Percentiles rank a stretch among this genome's conserved stretches.
These are phyloP conservation scores for Luvunga scandens DNA, from an alignment of 345 rosid species.

Conservation along the genomic window DNA sequence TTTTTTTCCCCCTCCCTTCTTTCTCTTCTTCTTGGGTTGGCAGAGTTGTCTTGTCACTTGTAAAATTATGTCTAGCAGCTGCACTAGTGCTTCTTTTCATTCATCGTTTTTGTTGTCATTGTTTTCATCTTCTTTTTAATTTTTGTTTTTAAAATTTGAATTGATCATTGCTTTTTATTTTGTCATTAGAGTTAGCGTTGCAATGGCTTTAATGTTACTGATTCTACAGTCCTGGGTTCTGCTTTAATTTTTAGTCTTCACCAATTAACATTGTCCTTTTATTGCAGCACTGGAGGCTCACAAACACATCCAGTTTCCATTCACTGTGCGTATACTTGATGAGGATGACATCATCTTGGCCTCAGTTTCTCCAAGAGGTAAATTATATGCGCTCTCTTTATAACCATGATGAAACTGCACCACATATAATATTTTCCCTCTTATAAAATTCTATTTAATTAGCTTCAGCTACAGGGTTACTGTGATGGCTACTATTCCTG, in stretches of 20 bases:
- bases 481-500: not conserved
- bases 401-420: conserved; percentile 2
- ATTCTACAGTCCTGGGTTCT: not conserved
- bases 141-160: too few species aligned
- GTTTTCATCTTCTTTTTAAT: not conserved
- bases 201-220: not conserved
- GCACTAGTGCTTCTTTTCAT: not conserved
- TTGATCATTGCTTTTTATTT: not conserved
- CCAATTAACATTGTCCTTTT: conserved; percentile 14
- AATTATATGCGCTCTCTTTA: not conserved
- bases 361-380: conserved; percentile 67
- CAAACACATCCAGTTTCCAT: conserved; percentile 52
- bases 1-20: too few species aligned
- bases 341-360: conserved; percentile 60
- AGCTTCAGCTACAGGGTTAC: not conserved
- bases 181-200: not conserved
- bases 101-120: not conserved
- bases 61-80: not conserved
- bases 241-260: not conserved
- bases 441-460: not conserved
- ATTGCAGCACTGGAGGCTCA: conserved; percentile 76
- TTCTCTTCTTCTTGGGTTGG: not conserved
- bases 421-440: not conserved
- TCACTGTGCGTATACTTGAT: conserved; percentile 59
- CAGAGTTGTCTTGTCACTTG: not conserved